Evolutionary conservation across 2,329 filamentous ascomycete species (phyloP).

Genomic region (Emmonsiellopsis sp.): DNA sequence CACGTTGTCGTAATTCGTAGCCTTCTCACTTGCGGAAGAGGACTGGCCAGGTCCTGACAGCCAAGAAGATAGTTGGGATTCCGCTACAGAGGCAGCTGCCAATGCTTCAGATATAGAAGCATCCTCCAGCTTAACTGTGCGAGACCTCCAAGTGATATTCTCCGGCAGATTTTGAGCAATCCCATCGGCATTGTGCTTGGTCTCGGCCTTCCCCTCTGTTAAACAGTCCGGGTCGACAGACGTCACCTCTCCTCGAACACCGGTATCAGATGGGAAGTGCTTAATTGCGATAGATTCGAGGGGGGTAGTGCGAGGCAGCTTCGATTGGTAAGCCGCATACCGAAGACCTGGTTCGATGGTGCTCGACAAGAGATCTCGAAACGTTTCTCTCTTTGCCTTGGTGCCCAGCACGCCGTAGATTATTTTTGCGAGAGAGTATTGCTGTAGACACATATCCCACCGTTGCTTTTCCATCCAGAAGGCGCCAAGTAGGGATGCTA

Average conservation of each 20-base stretch:
- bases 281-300: conserved; percentile 69
- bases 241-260: conserved; percentile 59
- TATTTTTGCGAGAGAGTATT: conserved; percentile 66
- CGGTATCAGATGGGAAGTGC: conserved; percentile 57
- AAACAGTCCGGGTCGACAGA: conserved; percentile 60
- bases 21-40: conserved; percentile 50
- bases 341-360: conserved; percentile 89
- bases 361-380: conserved; percentile 74
- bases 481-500: conserved; percentile 64
- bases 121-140: conserved; percentile 83
- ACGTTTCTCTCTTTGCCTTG: conserved; percentile 59
- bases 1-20: conserved; percentile 82
- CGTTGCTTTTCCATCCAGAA: conserved; percentile 77
- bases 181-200: conserved; percentile 37
- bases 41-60: conserved; percentile 34
- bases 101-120: conserved; percentile 82
- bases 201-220: conserved; percentile 45
- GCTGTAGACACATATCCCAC: conserved; percentile 69
- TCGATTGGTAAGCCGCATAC: conserved; percentile 87
- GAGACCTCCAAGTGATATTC: conserved; percentile 74
- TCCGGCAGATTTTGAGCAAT: conserved; percentile 49
- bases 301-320: conserved; percentile 74
- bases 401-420: conserved; percentile 70
- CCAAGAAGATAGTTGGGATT: conserved; percentile 41
- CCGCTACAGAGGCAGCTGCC: conserved; percentile 53